Percentiles rank a stretch among this genome's conserved stretches.
phyloP scores from a whole-genome alignment of 768 basidiomycete genomes.

The Auricularia heimuer region DNA sequence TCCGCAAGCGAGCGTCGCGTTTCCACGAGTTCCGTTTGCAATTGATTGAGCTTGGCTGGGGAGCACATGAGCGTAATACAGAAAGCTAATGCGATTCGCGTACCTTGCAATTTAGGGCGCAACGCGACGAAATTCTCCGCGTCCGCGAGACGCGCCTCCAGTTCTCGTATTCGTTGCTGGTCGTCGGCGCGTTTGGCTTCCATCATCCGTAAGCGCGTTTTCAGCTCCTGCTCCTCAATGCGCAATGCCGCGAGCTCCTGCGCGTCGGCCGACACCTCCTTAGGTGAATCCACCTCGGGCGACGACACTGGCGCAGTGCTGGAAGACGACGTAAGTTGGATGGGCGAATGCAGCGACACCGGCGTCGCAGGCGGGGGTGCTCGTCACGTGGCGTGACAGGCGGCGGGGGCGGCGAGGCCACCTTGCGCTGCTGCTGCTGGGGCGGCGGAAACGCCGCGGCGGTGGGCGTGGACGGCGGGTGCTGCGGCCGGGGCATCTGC shows the following conservation, averaged over 20 bases:
- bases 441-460: background rate
- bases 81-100: background rate
- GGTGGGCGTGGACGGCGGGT: conserved; percentile 22
- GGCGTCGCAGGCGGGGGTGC: background rate
- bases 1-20: conserved; percentile 72
- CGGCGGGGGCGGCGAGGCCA: conserved; percentile 1
- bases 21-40: conserved; percentile 70
- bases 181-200: conserved; percentile 86
- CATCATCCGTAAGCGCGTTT: conserved; percentile 72
- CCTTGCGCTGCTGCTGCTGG: background rate
- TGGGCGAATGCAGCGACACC: conserved; percentile 3
- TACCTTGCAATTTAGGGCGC: conserved; percentile 73
- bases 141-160: conserved; percentile 77
- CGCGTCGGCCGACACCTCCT: background rate
- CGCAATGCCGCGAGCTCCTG: background rate
- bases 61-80: background rate
- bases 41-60: conserved; percentile 63
- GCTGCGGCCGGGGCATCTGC: conserved; percentile 33
- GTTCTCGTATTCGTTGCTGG: conserved; percentile 68
- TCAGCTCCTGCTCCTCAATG: conserved; percentile 64
- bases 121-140: conserved; percentile 75
- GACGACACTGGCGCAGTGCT: background rate
- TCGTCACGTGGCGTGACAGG: background rate
- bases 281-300: conserved; percentile 8
- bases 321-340: conserved; percentile 3